Percentiles rank a stretch among this genome's conserved stretches.
Evolutionary conservation across 306 rosid species (phyloP).

Genomic region (Trichosanthes cucumerina): DNA sequence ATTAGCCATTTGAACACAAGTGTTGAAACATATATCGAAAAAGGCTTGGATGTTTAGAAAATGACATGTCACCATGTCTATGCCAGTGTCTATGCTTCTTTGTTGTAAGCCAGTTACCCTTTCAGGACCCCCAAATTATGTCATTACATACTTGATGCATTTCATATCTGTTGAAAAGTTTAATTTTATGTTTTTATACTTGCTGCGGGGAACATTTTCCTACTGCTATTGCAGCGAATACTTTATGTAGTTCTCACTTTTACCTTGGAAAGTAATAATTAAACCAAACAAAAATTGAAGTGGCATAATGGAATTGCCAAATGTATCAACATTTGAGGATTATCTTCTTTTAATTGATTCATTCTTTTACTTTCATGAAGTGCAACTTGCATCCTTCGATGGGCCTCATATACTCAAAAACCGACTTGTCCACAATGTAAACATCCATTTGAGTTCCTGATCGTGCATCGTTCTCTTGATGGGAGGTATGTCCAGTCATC

Average conservation of each 20-base stretch:
- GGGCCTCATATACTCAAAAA: slow-evolving; percentile 66
- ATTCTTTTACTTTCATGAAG: slow-evolving; percentile 27
- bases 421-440: slow-evolving; percentile 91
- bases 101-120: not conserved
- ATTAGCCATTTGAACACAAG: not conserved
- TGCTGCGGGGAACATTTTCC: not conserved
- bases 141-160: not conserved
- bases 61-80: not conserved
- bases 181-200: not conserved
- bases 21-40: not conserved
- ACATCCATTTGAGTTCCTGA: slow-evolving; percentile 66
- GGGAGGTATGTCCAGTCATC: slow-evolving; percentile 46
- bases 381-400: slow-evolving; percentile 82
- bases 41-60: not conserved
- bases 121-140: not conserved
- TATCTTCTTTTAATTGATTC: not conserved
- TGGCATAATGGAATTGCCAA: not conserved
- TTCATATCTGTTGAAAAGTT: not conserved
- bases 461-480: slow-evolving; percentile 89
- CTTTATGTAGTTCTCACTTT: not conserved
- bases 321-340: not conserved
- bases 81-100: not conserved
- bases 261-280: not conserved
- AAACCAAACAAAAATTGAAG: not conserved
- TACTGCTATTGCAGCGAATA: not conserved